Evolutionary conservation across 208 protist genomes (phyloP).

Genomic region (Tritrichomonas foetus): DNA sequence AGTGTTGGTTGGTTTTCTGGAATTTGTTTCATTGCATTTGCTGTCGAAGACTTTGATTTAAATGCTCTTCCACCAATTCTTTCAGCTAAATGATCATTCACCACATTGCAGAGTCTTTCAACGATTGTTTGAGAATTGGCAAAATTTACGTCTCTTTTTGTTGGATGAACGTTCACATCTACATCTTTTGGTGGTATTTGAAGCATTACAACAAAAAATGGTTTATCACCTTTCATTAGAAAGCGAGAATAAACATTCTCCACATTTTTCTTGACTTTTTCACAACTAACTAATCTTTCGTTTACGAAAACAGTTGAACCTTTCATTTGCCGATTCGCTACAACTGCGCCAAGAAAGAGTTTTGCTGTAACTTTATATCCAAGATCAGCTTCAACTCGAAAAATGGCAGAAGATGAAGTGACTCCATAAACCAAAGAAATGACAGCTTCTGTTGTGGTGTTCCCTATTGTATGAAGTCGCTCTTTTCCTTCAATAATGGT

Average conservation of each 20-base stretch:
- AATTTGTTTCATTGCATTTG: neutral
- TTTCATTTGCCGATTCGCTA: neutral
- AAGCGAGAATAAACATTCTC: neutral
- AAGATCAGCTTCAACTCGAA: neutral
- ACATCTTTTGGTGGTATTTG: neutral
- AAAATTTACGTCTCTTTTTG: constrained; percentile 41
- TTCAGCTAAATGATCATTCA: neutral
- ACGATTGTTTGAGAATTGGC: neutral
- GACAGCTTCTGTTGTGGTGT: neutral
- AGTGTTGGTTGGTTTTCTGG: neutral
- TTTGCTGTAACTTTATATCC: neutral
- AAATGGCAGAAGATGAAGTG: neutral
- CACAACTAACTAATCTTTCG: neutral
- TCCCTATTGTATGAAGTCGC: neutral
- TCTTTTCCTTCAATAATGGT: neutral
- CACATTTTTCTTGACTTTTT: neutral
- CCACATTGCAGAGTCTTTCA: neutral
- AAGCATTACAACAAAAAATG: neutral
- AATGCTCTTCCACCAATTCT: neutral
- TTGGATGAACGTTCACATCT: constrained; percentile 41
- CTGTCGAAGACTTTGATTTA: neutral
- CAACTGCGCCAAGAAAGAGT: neutral
- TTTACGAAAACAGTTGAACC: neutral
- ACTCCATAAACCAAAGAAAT: neutral
- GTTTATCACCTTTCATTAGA: constrained; percentile 8